Percentiles rank a stretch among this genome's conserved stretches.
Conservation (phyloP, 2,329 filamentous ascomycete genomes). For the Fonsecaea erecta region DNA sequence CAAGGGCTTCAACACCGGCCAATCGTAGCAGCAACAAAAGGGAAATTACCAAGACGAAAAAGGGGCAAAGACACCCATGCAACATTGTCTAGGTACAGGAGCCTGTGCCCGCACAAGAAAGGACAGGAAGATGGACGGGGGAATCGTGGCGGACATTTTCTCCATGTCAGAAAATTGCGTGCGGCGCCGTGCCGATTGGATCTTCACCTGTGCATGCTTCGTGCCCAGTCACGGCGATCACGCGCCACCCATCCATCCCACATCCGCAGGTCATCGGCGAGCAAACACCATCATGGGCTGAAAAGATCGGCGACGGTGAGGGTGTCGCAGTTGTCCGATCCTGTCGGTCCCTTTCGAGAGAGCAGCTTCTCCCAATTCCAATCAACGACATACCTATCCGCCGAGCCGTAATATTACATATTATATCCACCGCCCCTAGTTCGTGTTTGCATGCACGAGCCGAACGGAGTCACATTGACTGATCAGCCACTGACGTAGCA, state of each 20-base stretch:
- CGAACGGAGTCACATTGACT: not conserved
- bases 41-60: constrained; percentile 4
- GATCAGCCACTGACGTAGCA: not conserved
- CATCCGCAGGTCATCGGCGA: not conserved
- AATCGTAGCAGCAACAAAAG: constrained; percentile 1
- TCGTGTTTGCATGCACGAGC: not conserved
- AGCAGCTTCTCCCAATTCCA: not conserved
- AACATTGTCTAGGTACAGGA: constrained; percentile 18
- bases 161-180: constrained; percentile 2
- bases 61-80: not conserved
- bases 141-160: not conserved
- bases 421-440: not conserved
- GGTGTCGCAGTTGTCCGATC: not conserved
- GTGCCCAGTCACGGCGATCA: not conserved
- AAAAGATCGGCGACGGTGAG: not conserved
- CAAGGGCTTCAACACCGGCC: not conserved
- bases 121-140: not conserved
- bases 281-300: not conserved
- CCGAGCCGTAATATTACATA: too few species aligned
- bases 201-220: not conserved
- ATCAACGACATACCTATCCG: not conserved
- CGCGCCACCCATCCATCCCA: not conserved
- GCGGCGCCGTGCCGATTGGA: not conserved
- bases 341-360: too few species aligned
- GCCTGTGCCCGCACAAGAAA: constrained; percentile 28